Base-by-base conservation (phyloP, 1,284 basidiomycete genomes). In the Tilletia setariae region DNA sequence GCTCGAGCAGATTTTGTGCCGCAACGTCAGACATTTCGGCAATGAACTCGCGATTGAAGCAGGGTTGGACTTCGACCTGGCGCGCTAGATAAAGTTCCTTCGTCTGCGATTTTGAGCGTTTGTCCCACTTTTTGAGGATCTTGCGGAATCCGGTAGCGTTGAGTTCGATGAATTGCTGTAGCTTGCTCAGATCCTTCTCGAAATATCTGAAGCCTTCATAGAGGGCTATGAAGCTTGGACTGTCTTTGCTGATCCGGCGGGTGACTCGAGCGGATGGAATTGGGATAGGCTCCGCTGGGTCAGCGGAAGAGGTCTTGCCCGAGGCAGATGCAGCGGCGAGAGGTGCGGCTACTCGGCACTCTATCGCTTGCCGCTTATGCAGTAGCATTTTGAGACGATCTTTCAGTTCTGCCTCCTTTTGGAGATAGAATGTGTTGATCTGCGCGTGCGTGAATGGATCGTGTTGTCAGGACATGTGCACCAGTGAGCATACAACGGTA, bases 381-480 rank as follows among this genome's bases (percentile, higher is more conserved):
- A 99, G 87, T 19, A 99, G 86, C 0, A 94, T 96, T 76, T 95
- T 90, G 69, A 99, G 89, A 88, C 72, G 95, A 84, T 81, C 72
- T 61, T 93, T 93, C 65, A 98, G 88, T 77, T 98, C 94, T 13
- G 94, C 91, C 84, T 99, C 96, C 84, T 96, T 97, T 84, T 95
- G 92, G 63, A 98, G 88, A 84, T 99, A 99, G 82, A 99, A 98
- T n/a, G 90, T 88, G 84, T 99, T 98, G 86, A 99, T 98, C 94
- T 96, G 81, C 21, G 61, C n/a, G 32, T 46, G 67, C 7, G 6
- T 46, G 13, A 3, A 42, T 19, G 32, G 11, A 56, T 28, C 15
- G 8, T 9, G 25, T 13, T 21, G 15, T 2, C 42, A 0, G 35
- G 11, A 40, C 11, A n/a, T 40, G 35, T 6, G 6, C 4, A 40